These are phyloP conservation scores for Beauveria sp. DNA, from an alignment of 2,329 filamentous ascomycete species.

Conservation along the genomic window DNA sequence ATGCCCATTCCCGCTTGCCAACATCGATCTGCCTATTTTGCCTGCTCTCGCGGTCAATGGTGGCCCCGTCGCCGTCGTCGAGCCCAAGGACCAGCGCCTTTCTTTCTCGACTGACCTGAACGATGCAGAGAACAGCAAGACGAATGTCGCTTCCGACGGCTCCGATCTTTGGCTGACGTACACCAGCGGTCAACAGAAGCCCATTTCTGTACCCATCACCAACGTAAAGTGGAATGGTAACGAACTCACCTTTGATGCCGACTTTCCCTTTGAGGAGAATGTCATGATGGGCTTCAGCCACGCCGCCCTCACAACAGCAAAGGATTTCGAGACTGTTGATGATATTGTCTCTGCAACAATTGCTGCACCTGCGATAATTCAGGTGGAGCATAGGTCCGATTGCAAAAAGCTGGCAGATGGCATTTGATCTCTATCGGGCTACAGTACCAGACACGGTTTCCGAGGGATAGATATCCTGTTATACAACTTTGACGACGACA, in stretches of 20 bases:
- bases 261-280: constrained; percentile 21
- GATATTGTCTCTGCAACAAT: constrained; percentile 19
- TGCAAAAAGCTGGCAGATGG: not conserved
- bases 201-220: constrained; percentile 18
- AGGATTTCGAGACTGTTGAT: constrained; percentile 17
- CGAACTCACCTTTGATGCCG: constrained; percentile 18
- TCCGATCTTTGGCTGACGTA: constrained; percentile 19
- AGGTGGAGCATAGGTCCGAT: constrained; percentile 17
- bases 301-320: constrained; percentile 21
- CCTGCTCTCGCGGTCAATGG: constrained; percentile 33
- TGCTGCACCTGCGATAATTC: constrained; percentile 26
- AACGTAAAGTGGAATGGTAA: constrained; percentile 18
- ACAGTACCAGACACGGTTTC: no score
- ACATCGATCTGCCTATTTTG: constrained; percentile 51
- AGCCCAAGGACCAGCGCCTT: constrained; percentile 40
- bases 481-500: not conserved
- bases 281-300: constrained; percentile 23
- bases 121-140: not conserved
- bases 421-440: not conserved
- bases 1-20: constrained; percentile 47
- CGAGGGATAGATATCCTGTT: no score
- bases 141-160: constrained; percentile 1
- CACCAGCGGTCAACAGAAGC: constrained; percentile 23
- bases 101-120: constrained; percentile 33
- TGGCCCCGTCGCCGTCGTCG: constrained; percentile 26